phyloP scores from a whole-genome alignment of 352 stramenopile species.

The Pseudoperonospora humuli region DNA sequence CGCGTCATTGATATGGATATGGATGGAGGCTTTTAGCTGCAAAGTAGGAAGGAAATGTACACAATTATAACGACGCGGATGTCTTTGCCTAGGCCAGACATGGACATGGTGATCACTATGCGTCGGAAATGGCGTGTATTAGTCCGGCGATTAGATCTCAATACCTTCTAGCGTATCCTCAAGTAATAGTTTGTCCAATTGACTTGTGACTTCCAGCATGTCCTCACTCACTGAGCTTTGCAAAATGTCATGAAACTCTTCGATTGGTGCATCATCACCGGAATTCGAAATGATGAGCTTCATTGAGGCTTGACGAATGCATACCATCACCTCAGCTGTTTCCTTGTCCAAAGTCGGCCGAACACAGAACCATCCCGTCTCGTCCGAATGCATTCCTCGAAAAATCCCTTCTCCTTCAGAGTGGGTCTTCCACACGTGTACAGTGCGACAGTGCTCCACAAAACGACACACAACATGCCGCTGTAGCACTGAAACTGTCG shows the following conservation, averaged over 20 bases:
- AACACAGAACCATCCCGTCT: constrained; percentile 45
- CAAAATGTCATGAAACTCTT: constrained; percentile 12
- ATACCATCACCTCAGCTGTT: constrained; percentile 7
- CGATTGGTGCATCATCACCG: background rate
- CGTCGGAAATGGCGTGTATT: no score
- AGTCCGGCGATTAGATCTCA: no score
- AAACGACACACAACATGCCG: constrained; percentile 20
- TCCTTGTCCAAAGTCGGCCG: constrained; percentile 6
- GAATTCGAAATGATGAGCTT: background rate
- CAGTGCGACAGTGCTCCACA: constrained; percentile 25
- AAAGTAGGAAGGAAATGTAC: no score
- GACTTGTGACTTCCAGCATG: constrained; percentile 13
- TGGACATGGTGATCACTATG: no score
- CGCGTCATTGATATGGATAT: no score
- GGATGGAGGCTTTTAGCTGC: no score
- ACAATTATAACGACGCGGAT: no score
- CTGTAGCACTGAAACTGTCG: constrained; percentile 8
- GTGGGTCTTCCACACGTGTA: constrained; percentile 41
- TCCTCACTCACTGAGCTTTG: constrained; percentile 12
- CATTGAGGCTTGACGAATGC: constrained; percentile 8
- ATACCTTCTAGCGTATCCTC: constrained; percentile 19
- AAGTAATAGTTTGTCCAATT: constrained; percentile 11
- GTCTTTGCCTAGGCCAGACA: no score
- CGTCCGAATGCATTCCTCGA: constrained; percentile 33
- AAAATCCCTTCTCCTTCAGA: constrained; percentile 28